These are phyloP conservation scores for Loxodes magnus DNA, from an alignment of 73 alveolate genomes.

Conservation along the genomic window DNA sequence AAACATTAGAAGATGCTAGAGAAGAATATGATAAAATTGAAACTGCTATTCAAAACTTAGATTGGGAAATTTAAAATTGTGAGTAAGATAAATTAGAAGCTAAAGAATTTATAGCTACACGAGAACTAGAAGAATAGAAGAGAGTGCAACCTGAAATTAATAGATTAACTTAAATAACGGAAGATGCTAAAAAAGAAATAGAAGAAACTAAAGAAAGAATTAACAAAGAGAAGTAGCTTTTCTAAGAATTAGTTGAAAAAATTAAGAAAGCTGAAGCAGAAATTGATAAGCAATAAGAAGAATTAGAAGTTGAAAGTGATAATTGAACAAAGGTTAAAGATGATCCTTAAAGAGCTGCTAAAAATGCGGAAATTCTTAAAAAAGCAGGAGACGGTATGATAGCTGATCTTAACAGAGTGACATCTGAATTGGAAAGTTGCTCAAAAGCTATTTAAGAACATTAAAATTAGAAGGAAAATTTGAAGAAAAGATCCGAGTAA, in stretches of 20 bases:
- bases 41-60: slow-evolving; percentile 30
- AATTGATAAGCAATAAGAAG: slow-evolving; percentile 38
- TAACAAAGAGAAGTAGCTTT: slow-evolving; percentile 8
- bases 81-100: slow-evolving; percentile 26
- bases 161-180: slow-evolving; percentile 19
- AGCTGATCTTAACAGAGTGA: slow-evolving; percentile 30
- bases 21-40: slow-evolving; percentile 57
- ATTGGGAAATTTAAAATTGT: slow-evolving; percentile 27
- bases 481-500: slow-evolving; percentile 20
- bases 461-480: slow-evolving; percentile 14
- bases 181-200: slow-evolving; percentile 23
- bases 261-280: slow-evolving; percentile 41
- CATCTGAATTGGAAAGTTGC: slow-evolving; percentile 23
- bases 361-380: slow-evolving; percentile 53
- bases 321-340: slow-evolving; percentile 48
- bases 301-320: slow-evolving; percentile 24
- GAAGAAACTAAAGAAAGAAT: slow-evolving; percentile 11
- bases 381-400: slow-evolving; percentile 39
- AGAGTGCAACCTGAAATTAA: slow-evolving; percentile 43
- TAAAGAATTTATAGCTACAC: slow-evolving; percentile 19
- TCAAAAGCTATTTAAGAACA: slow-evolving; percentile 20
- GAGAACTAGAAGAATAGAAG: slow-evolving; percentile 44
- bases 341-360: slow-evolving; percentile 56
- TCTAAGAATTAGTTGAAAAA: slow-evolving; percentile 18
- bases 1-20: slow-evolving; percentile 57